Evolutionary conservation across 805 yeast species (phyloP), one percentile per base, ranked within the genome.

Genomic region (Saccharomycopsis malanga): DNA sequence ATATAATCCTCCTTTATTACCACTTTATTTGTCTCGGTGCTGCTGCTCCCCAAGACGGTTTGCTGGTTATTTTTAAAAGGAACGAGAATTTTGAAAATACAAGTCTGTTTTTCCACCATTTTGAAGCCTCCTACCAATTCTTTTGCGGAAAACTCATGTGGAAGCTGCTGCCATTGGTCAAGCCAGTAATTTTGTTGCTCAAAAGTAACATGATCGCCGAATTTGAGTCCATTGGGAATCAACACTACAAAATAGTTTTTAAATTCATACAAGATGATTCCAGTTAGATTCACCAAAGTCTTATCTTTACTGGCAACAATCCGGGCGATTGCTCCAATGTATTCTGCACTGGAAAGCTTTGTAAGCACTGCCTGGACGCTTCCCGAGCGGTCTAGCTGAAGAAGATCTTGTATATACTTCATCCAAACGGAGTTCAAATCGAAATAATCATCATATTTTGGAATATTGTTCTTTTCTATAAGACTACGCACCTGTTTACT

Each of bases 71-170:
- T 25, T 6, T 12, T 23, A 20, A 20, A 10, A 2, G 74, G 73
- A 1, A 74, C 54, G 7, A 64, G 73, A 49, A 85, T 69, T 34
- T 65, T 68, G 62, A 89, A 87, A 3, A 78, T 61, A 0, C 87
- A 68, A 2, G 84, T 84, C 46, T 71, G 72, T 59, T 89, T 89
- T 30, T 81, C 81, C 14, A 89, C 61, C 52, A 81, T 65, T 55
- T 77, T 72, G 32, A 87, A 49, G 3, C 88, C 88, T 23, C 91
- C 93, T 3, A 80, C 67, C 53, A 46, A 63, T 57, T 51, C 53
- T 6, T 36, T 45, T n/a, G 27, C 30, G 14, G 45, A 37, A 15
- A 30, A 29, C 14, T 25, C 32, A 14, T 34, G 23, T 15, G 34
- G 14, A 15, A 20, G 30, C 41, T 18, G 4, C 14, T 20, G 15